Evolutionary conservation across 371 early-diverging fungal species (phyloP).

Genomic region (Rhizomucor miehei): DNA sequence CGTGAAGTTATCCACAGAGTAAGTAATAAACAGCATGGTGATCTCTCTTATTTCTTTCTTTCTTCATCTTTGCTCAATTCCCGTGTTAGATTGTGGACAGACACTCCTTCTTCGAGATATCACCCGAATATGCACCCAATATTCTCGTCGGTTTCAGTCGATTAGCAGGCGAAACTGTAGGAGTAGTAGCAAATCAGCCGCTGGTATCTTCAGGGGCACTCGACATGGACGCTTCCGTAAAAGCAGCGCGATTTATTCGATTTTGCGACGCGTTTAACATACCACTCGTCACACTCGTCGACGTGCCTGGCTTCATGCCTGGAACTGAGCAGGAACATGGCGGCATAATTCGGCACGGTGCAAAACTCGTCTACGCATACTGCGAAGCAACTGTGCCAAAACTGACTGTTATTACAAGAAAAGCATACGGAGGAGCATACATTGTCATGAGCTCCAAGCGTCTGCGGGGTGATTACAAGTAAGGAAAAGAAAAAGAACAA

Average conservation of each 20-base stretch:
- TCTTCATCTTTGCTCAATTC: neutral
- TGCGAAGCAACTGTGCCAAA: slow-evolving; percentile 98
- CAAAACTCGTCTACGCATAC: slow-evolving; percentile 94
- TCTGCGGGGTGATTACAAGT: slow-evolving; percentile 85
- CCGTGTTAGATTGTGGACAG: slow-evolving; percentile 73
- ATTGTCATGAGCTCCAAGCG: slow-evolving; percentile 98
- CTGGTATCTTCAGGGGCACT: slow-evolving; percentile 93
- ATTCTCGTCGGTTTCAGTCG: slow-evolving; percentile 91
- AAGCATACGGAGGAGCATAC: slow-evolving; percentile 98
- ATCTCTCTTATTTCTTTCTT: neutral
- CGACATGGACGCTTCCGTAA: slow-evolving; percentile 94
- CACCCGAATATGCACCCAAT: slow-evolving; percentile 92
- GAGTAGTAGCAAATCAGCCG: slow-evolving; percentile 96
- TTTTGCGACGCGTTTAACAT: slow-evolving; percentile 97
- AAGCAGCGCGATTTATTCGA: slow-evolving; percentile 95
- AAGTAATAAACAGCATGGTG: slow-evolving; percentile 11
- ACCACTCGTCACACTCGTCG: slow-evolving; percentile 93
- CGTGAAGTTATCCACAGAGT: slow-evolving; percentile 82
- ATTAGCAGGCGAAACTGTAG: slow-evolving; percentile 87
- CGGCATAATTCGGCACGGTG: slow-evolving; percentile 97
- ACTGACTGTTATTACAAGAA: slow-evolving; percentile 92
- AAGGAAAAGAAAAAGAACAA: slow-evolving; percentile 6
- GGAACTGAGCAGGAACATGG: slow-evolving; percentile 95
- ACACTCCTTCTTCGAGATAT: slow-evolving; percentile 86
- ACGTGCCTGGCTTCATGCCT: slow-evolving; percentile 97